A percentile compares a stretch with the other conserved stretches of the same genome.
Conservation (phyloP, 2,329 filamentous ascomycete genomes). For the Cytospora piceae region DNA sequence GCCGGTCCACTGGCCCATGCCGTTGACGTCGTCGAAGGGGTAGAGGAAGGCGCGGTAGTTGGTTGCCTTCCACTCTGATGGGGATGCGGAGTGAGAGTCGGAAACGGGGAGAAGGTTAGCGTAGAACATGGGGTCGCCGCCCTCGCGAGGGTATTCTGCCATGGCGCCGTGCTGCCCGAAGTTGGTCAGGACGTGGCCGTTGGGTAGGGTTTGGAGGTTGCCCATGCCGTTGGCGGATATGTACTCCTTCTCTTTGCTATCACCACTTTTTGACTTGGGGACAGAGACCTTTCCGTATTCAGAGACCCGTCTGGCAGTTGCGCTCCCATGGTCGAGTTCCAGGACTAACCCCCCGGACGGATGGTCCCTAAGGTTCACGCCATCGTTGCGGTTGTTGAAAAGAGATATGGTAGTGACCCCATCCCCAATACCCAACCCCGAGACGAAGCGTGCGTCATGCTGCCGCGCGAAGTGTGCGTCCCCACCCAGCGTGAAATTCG, state of each 20-base stretch:
- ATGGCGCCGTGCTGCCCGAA: slow-evolving; percentile 55
- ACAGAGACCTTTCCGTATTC: slow-evolving; percentile 23
- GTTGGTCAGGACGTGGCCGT: slow-evolving; percentile 50
- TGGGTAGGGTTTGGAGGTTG: slow-evolving; percentile 40
- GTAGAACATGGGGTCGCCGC: slow-evolving; percentile 33
- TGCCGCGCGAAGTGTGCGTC: slow-evolving; percentile 42
- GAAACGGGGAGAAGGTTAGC: slow-evolving; percentile 10
- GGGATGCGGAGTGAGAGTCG: slow-evolving; percentile 4
- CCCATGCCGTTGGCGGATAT: slow-evolving; percentile 32
- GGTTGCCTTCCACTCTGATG: slow-evolving; percentile 13
- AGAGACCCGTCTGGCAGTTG: slow-evolving; percentile 22
- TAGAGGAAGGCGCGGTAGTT: slow-evolving; percentile 23
- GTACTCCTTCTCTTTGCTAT: slow-evolving; percentile 10
- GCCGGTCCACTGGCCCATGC: slow-evolving; percentile 7
- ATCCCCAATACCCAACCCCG: slow-evolving; percentile 42
- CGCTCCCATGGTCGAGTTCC: slow-evolving; percentile 28
- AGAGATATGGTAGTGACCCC: slow-evolving; percentile 41
- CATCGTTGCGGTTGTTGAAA: slow-evolving; percentile 52
- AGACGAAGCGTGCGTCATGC: slow-evolving; percentile 56
- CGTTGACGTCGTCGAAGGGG: not conserved
- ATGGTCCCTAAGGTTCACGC: slow-evolving; percentile 24
- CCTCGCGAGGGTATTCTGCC: slow-evolving; percentile 46
- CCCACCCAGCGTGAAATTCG: slow-evolving; percentile 10
- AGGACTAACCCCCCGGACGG: slow-evolving; percentile 28
- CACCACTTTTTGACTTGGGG: slow-evolving; percentile 3